Base-by-base conservation (phyloP, 805 yeast species). In the Wickerhamiella vanderwaltii region DNA sequence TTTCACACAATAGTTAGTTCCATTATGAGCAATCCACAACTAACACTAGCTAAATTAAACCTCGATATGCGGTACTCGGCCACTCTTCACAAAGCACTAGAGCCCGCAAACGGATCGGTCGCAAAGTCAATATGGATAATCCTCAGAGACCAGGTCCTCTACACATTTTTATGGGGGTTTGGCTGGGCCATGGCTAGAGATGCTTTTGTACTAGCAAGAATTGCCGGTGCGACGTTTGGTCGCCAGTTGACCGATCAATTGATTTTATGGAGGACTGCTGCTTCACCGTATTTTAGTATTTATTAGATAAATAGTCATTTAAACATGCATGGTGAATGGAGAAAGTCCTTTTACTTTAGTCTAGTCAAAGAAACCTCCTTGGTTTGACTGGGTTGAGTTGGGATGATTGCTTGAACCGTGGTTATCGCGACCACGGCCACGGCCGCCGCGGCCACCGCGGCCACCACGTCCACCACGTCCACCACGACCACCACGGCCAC, bases 401-500 rank as follows among this genome's bases (percentile, higher is more conserved):
- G n/a, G n/a, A n/a, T n/a, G n/a, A n/a, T n/a, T n/a, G n/a, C n/a
- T n/a, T n/a, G n/a, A n/a, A n/a, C n/a, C n/a, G n/a, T n/a, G n/a
- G n/a, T n/a, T n/a, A n/a, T n/a, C n/a, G n/a, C n/a, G n/a, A n/a
- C n/a, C n/a, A n/a, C n/a, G n/a, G n/a, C n/a, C n/a, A n/a, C n/a
- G n/a, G 26, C 26, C 26, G 7, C 44, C 40, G 9, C 39, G 42
- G 15, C 46, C 43, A 20, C 50, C 40, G 32, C 43, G 23, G 2
- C 45, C 47, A 35, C 71, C 61, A 6, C 67, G 55, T 33, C 64
- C 57, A 1, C 60, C 51, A 23, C 56, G 48, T 17, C 67, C 50
- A 7, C 66, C 56, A 28, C 67, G 57, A 19, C 64, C 46, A 11
- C 73, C 63, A 34, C 72, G 59, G 38, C 72, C 66, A 38, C 70